Base-by-base conservation (phyloP, 2,329 filamentous ascomycete genomes). In the Aspergillus quadrilineatus region DNA sequence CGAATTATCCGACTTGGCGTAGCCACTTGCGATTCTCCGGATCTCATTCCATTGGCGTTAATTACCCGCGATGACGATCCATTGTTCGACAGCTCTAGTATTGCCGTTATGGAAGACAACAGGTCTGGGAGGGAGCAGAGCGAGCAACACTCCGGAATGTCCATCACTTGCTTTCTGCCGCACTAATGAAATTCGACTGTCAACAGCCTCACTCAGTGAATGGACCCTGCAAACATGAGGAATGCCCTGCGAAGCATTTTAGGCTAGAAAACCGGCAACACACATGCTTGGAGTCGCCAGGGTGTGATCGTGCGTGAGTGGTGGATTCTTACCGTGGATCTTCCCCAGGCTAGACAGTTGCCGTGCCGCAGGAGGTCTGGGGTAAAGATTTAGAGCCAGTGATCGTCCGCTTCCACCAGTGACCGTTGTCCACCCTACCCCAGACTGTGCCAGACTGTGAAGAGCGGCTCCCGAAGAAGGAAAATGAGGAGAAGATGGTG, bases 241-340 rank as follows among this genome's bases (percentile, higher is more conserved):
- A 50, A 55, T 49, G 37, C 30, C 37, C 37, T 28, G n/a, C 49
- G 9, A 45, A 28, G 47, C 32, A n/a, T n/a, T 32, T 44, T 22
- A 47, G 42, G 44, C 36, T 42, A 26, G 9, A 17, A 37, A 26
- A 8, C 52, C 36, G 47, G 12, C 26, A 22, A 29, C 15, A 8
- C 42, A 15, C 10, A 14, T 26, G 22, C 22, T 30, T 47, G 32
- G 34, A 34, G 12, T n/a, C 10, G 32, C 37, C 32, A 10, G 53
- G 47, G 43, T 34, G 29, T 48, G 28, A 53, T 55, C 39, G 47
- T 39, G 15, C 17, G 28, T 50, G 10, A 63, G 42, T 63, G 58
- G 60, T 59, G 58, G 60, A 56, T 54, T 58, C 52, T 45, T 29
- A 32, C 39, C 53, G 60, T 43, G 55, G 56, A 64, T 61, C 60